Conservation (phyloP, 805 yeast species). For the Ogataea nonfermentans region DNA sequence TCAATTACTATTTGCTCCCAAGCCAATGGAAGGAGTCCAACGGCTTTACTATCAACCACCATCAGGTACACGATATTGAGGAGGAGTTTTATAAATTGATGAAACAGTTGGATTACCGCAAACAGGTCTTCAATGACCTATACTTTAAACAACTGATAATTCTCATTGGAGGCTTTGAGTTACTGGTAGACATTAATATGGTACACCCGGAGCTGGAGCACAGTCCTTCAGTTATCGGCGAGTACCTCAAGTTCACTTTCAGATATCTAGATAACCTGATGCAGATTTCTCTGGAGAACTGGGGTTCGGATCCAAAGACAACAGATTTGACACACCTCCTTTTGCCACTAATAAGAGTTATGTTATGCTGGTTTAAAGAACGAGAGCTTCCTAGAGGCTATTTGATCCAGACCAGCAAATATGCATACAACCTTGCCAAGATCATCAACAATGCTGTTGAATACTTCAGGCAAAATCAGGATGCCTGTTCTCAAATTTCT, state of each 20-base stretch:
- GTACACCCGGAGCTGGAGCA: constrained; percentile 26
- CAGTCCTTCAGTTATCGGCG: constrained; percentile 24
- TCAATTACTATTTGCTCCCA: constrained; percentile 42
- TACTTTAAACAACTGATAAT: constrained; percentile 38
- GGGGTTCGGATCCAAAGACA: constrained; percentile 20
- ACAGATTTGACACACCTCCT: constrained; percentile 27
- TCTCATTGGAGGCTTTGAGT: constrained; percentile 39
- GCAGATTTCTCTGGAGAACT: constrained; percentile 23
- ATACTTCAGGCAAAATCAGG: constrained; percentile 16
- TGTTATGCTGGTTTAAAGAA: constrained; percentile 57
- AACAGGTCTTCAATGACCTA: constrained; percentile 35
- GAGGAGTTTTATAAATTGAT: constrained; percentile 31
- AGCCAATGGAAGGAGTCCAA: constrained; percentile 35
- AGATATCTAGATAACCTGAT: constrained; percentile 38
- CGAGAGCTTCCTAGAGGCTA: constrained; percentile 39
- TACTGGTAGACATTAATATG: constrained; percentile 29
- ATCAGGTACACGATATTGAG: constrained; percentile 31
- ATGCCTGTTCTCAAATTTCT: constrained; percentile 3
- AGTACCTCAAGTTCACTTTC: constrained; percentile 41
- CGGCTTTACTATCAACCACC: constrained; percentile 31
- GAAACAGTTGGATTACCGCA: constrained; percentile 31
- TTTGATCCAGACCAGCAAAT: constrained; percentile 26
- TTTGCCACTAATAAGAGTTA: constrained; percentile 45
- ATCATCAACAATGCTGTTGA: constrained; percentile 20
- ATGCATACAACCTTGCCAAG: constrained; percentile 20